A percentile compares a stretch with the other conserved stretches of the same genome.
phyloP scores from a whole-genome alignment of 805 yeast genomes.

The Wickerhamiella azyma region DNA sequence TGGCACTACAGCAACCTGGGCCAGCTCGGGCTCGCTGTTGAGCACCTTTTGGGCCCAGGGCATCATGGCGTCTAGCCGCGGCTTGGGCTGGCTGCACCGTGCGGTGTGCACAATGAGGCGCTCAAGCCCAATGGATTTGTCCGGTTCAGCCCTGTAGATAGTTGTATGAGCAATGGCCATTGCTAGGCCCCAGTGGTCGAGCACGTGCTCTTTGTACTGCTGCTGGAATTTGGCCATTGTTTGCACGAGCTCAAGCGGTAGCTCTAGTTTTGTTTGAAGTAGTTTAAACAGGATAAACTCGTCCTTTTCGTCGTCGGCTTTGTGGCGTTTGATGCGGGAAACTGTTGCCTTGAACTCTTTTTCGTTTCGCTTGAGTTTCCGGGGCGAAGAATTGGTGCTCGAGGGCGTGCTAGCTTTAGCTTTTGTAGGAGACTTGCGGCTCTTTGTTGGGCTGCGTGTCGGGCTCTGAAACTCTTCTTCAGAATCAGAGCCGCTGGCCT shows the following conservation, averaged over 20 bases:
- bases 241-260: background rate
- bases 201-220: conserved; percentile 22
- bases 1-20: conserved; percentile 16
- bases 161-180: conserved; percentile 23
- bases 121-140: conserved; percentile 9
- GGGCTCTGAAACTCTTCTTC: conserved; percentile 7
- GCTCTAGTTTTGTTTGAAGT: background rate
- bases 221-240: conserved; percentile 20
- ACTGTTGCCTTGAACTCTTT: conserved; percentile 5
- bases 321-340: conserved; percentile 1
- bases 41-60: conserved; percentile 23
- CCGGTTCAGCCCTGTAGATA: conserved; percentile 22
- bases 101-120: conserved; percentile 6
- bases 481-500: background rate
- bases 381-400: background rate
- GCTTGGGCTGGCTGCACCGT: conserved; percentile 3
- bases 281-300: background rate
- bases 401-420: conserved; percentile 9
- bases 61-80: conserved; percentile 23
- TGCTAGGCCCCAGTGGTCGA: conserved; percentile 26
- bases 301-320: background rate
- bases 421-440: background rate
- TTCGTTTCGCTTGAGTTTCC: conserved; percentile 2
- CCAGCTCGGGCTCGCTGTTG: conserved; percentile 26
- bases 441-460: background rate